Evolutionary conservation across 2,329 filamentous ascomycete genomes (phyloP), one percentile per base, ranked within the genome.

Genomic region (Talaromyces verruculosus): DNA sequence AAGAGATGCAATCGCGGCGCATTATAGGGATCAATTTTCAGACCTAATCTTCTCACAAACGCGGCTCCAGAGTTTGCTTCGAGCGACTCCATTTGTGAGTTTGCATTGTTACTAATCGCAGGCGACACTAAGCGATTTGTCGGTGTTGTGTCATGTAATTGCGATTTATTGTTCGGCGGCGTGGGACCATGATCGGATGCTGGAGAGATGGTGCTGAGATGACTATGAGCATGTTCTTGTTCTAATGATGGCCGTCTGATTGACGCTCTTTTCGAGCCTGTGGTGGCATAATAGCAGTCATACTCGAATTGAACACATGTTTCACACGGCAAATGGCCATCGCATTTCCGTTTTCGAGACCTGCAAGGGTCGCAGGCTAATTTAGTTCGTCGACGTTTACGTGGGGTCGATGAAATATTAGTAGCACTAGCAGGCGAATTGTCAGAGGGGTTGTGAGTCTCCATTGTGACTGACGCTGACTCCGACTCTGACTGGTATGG

Each of bases 51-150:
- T 63, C 84, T 76, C 8, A 86, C 80, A 71, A 87, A 87, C 0
- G 84, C 84, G 0, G 85, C 83, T 0, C 84, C 84, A 0, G 84
- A 87, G 67, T 87, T 87, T 41, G 83, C 85, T 68, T 87, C 84
- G 3, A 86, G 74, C 0, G 83, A 83, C 58, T 72, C 71, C 35
- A 72, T 64, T 10, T 75, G 71, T 3, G 71, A 72, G 8, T 70
- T 71, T 0, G 72, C 71, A 59, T 60, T 65, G 57, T 53, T 64
- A 68, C 64, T 68, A 10, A 45, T 15, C 19, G 57, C 57, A 8
- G 57, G 57, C n/a, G 57, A 60, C 22, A 8, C 37, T 7, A 33
- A 15, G 22, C 53, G 53, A 43, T 58, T 65, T 49, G 30, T 30
- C 5, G 22, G 39, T 60, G 33, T 25, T 13, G 53, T 22, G 22